Evolutionary conservation across 2,329 filamentous ascomycete genomes (phyloP).

Genomic region (Cladosporium halotolerans): DNA sequence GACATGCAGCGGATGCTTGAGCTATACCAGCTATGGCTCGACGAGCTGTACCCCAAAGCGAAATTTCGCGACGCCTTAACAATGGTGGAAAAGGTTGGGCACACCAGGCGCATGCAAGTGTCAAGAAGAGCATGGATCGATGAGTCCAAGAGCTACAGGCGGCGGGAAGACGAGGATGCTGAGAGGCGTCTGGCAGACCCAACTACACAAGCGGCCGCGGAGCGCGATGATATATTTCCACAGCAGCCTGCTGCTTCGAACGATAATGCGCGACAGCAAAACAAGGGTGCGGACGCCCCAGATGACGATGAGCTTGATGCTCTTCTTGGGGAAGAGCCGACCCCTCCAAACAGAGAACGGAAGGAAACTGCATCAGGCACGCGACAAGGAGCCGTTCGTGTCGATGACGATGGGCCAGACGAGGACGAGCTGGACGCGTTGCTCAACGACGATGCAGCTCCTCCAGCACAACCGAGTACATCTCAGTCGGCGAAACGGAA

Average conservation of each 20-base stretch:
- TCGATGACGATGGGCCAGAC: constrained; percentile 40
- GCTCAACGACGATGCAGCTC: constrained; percentile 40
- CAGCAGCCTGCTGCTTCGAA: not conserved
- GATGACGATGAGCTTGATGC: constrained; percentile 25
- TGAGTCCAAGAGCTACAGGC: constrained; percentile 52
- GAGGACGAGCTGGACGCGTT: constrained; percentile 49
- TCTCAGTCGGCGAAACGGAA: not conserved
- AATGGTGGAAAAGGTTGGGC: constrained; percentile 91
- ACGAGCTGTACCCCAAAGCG: constrained; percentile 90
- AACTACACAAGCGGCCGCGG: constrained; percentile 2
- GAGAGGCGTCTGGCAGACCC: constrained; percentile 11
- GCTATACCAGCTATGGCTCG: constrained; percentile 94
- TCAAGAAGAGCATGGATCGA: constrained; percentile 80
- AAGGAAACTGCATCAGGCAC: no score
- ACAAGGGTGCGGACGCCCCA: constrained; percentile 12
- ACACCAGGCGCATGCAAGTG: constrained; percentile 69
- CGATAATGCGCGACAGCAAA: not conserved
- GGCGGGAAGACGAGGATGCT: constrained; percentile 16
- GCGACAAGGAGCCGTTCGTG: no score
- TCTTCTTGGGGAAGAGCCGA: constrained; percentile 17
- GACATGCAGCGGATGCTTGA: constrained; percentile 76
- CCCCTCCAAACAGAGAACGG: not conserved
- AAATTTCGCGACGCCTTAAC: constrained; percentile 83
- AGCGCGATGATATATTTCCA: constrained; percentile 5
- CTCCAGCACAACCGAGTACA: constrained; percentile 5